Percentiles rank a stretch among this genome's conserved stretches.
Conservation (phyloP, 495 filamentous ascomycete species). For the Aspergillus ellipticus region DNA sequence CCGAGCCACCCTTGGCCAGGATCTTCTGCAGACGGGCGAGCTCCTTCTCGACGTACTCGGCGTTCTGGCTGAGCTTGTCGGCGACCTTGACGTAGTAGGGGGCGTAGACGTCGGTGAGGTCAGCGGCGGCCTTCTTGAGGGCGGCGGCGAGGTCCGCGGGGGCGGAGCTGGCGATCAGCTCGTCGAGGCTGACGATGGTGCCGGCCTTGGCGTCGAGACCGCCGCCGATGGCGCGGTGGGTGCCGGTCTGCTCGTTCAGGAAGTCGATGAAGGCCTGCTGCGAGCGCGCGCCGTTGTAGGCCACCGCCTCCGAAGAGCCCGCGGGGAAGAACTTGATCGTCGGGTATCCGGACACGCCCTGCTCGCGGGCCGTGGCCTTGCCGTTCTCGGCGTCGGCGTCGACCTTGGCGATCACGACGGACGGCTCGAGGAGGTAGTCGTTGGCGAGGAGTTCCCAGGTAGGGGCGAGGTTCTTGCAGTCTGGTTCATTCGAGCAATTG, state of each 20-base stretch:
- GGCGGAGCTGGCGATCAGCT: constrained; percentile 63
- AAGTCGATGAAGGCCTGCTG: constrained; percentile 76
- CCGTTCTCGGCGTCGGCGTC: constrained; percentile 85
- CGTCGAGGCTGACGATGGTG: constrained; percentile 73
- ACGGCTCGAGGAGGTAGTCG: constrained; percentile 73
- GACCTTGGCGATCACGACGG: constrained; percentile 87
- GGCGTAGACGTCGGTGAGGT: constrained; percentile 76
- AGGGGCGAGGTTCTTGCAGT: constrained; percentile 94
- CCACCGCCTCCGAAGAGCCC: constrained; percentile 68
- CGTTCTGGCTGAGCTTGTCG: constrained; percentile 72
- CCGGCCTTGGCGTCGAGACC: constrained; percentile 76
- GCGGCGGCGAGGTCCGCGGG: constrained; percentile 56
- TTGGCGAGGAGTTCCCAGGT: constrained; percentile 83
- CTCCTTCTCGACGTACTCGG: constrained; percentile 83
- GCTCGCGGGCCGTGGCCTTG: constrained; percentile 70
- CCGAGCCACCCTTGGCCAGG: constrained; percentile 79
- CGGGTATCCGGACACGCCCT: constrained; percentile 81
- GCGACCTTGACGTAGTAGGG: constrained; percentile 91
- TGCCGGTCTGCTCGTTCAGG: constrained; percentile 86
- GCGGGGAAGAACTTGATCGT: constrained; percentile 98
- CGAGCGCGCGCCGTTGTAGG: constrained; percentile 73
- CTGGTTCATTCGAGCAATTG: too few species aligned
- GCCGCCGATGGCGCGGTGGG: constrained; percentile 79
- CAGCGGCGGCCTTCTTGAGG: constrained; percentile 64
- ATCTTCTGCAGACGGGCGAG: constrained; percentile 73